Evolutionary conservation across 2,329 filamentous ascomycete genomes (phyloP), one percentile per base, ranked within the genome.

Genomic region (Aspergillus chevalieri): DNA sequence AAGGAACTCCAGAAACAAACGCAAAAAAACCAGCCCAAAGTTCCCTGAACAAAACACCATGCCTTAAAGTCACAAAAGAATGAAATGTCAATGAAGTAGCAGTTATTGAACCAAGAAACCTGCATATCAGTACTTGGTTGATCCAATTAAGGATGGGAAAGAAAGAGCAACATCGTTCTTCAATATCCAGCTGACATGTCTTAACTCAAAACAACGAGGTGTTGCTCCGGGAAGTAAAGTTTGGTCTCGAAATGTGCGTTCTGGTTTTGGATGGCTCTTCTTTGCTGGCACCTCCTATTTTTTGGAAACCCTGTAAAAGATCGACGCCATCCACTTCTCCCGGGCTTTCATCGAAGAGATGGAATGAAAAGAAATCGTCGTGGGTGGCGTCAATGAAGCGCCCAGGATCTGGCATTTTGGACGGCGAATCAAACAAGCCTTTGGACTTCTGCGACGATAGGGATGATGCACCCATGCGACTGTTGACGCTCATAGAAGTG

Each of bases 311-410:
- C 57, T 75, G 71, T 39, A 74, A 52, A 28, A 75, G 66, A 57
- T 75, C 73, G 38, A 75, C 65, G 19, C 70, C 70, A 50, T 74
- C 71, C 14, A 72, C 69, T 26, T 74, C 72, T 28, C 65, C 65
- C 12, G 65, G 62, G 42, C 64, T 62, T 47, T 75, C 73, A 30
- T 75, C 72, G 43, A 74, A 74, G 24, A 74, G 67, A 43, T 71
- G 70, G 55, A 74, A 75, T n/a, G 72, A 71, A 54, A 75, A 74
- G 28, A 75, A 68, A 49, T 74, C 72, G 48, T 74, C 70, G 36
- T 72, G 66, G 7, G 65, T 60, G 34, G 66, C 56, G 48, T 74
- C 68, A 26, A 65, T 54, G 26, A 66, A 65, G 15, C 63, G 67
- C 22, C 53, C 50, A 17, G 58, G 52, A 19, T 68, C 65, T 4